A percentile compares a stretch with the other conserved stretches of the same genome.
Evolutionary conservation across 2,329 filamentous ascomycete species (phyloP).

Genomic region (Exophiala sideris): DNA sequence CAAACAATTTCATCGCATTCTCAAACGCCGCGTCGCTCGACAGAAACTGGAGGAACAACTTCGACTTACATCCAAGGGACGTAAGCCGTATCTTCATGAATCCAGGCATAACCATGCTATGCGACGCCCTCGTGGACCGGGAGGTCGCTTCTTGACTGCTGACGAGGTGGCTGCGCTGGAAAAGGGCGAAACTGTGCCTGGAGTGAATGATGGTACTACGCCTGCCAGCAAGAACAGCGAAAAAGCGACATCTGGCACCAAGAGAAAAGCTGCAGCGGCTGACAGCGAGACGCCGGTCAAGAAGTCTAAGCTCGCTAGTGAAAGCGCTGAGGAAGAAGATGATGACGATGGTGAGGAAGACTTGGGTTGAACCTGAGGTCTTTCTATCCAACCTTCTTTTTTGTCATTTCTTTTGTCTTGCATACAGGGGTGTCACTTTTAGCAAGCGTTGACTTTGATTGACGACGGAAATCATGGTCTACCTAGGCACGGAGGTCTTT

Average conservation of each 20-base stretch:
- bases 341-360: constrained; percentile 54
- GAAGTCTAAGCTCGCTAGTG: constrained; percentile 49
- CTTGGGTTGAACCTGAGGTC: constrained; percentile 12
- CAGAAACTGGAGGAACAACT: constrained; percentile 92
- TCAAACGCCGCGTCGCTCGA: constrained; percentile 88
- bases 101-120: constrained; percentile 98
- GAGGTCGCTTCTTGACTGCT: constrained; percentile 91
- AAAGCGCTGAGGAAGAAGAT: constrained; percentile 52
- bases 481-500: constrained; percentile 16
- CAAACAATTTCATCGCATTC: constrained; percentile 95
- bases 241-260: constrained; percentile 38
- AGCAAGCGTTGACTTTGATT: constrained; percentile 28
- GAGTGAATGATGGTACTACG: constrained; percentile 31
- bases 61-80: constrained; percentile 86
- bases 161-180: constrained; percentile 94
- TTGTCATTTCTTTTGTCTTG: constrained; percentile 21
- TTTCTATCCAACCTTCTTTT: constrained; percentile 3
- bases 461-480: constrained; percentile 17
- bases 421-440: constrained; percentile 24
- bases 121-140: constrained; percentile 87
- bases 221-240: constrained; percentile 31
- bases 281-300: constrained; percentile 47
- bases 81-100: constrained; percentile 96
- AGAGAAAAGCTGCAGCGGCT: constrained; percentile 50
- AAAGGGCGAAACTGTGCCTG: constrained; percentile 46